Base-by-base conservation (phyloP, 2,329 filamentous ascomycete genomes). In the Chrysoporthe deuterocubensis region DNA sequence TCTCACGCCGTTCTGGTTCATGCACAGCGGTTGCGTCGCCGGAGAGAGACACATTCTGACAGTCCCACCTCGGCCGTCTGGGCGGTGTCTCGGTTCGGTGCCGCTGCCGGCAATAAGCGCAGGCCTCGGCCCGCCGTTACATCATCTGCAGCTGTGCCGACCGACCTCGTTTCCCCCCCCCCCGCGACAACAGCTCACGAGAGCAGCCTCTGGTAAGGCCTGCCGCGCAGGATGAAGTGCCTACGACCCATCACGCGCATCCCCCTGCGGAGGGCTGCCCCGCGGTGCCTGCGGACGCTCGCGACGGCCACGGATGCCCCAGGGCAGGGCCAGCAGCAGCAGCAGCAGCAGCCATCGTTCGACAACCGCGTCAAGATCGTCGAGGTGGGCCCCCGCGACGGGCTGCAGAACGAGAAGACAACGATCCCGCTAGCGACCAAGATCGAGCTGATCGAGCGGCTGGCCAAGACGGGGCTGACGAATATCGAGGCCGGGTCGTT, bases 401-500 rank as follows among this genome's bases (percentile, higher is more conserved):
- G 93, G n/a, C 81, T 96, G 64, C 93, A 97, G 77, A 96, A 96
- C 76, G 92, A 96, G 81, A 92, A 91, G 80, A 87, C 83, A 71
- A 83, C 83, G 40, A 90, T 96, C 71, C 83, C 92, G 0, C 81
- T 92, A 13, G 82, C 84, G 7, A 93, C 89, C 2, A 96, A 96
- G 78, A 86, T 95, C 66, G 88, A 94, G 72, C 79, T 96, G 64
- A 91, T 96, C 50, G 85, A 90, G 72, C 83, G 87, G 69, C 81
- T 96, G 70, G 87, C 89, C 44, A 81, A 81, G 71, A 91, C 92
- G 0, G 93, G 93, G 0, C 77, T 96, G 54, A 81, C 82, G 6
- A 89, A 89, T 3, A 95, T 96, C 70, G 93, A 96, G 78, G 89
- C 91, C 21, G 93, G 92, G 0, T 92, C 91, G 1, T 93, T 96